phyloP scores from a whole-genome alignment of 495 filamentous ascomycete genomes.

The Tuber umbilicatum region DNA sequence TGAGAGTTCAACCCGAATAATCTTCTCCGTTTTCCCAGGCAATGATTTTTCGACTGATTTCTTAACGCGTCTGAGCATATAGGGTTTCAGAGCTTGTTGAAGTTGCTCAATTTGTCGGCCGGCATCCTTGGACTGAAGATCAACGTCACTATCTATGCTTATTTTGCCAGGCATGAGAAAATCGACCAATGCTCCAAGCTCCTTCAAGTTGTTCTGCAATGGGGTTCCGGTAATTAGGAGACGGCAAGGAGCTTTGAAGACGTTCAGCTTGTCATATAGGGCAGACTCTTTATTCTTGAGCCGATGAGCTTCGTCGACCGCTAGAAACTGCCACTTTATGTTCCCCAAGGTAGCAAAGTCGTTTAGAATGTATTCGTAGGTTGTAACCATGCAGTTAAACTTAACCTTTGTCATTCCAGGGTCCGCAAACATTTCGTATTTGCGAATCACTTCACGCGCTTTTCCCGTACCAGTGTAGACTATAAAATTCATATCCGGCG shows the following conservation, averaged over 20 bases:
- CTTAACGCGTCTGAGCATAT: conserved; percentile 94
- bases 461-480: conserved; percentile 85
- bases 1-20: conserved; percentile 91
- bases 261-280: conserved; percentile 74
- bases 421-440: conserved; percentile 80
- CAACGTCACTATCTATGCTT: conserved; percentile 80
- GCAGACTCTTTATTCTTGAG: conserved; percentile 94
- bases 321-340: conserved; percentile 96
- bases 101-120: conserved; percentile 53
- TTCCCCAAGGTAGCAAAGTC: conserved; percentile 71
- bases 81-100: conserved; percentile 56
- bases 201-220: conserved; percentile 91
- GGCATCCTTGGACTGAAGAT: conserved; percentile 63
- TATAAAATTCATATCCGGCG: conserved; percentile 93
- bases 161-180: conserved; percentile 90
- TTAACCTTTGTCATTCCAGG: conserved; percentile 76
- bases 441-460: conserved; percentile 71
- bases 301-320: conserved; percentile 92
- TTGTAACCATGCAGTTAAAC: conserved; percentile 92
- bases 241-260: conserved; percentile 75
- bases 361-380: conserved; percentile 84
- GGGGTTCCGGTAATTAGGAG: conserved; percentile 95
- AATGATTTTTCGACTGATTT: conserved; percentile 93
- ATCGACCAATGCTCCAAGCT: conserved; percentile 85
- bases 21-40: conserved; percentile 95